Evolutionary conservation across 2,329 filamentous ascomycete species (phyloP).

Genomic region (Fusarium floridanum): DNA sequence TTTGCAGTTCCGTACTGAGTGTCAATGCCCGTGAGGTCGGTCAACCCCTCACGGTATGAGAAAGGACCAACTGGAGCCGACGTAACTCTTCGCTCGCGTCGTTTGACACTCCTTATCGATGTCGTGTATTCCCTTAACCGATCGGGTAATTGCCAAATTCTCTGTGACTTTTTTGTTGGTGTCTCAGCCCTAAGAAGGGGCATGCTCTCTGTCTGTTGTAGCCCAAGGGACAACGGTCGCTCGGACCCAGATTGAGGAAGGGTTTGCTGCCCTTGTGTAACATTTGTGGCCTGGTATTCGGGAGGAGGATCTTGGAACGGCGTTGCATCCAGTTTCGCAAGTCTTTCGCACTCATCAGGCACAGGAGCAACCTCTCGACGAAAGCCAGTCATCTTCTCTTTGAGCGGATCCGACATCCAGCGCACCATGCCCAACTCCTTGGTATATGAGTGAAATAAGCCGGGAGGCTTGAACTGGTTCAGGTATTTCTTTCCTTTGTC

Average conservation of each 20-base stretch:
- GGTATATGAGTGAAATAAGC: background rate
- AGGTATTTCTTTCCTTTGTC: constrained; percentile 20
- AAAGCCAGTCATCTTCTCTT: constrained; percentile 12
- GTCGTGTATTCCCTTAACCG: constrained; percentile 4
- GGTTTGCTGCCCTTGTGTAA: background rate
- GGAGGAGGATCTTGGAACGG: background rate
- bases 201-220: background rate
- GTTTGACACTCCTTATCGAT: background rate
- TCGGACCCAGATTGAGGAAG: background rate
- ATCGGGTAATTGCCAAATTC: background rate
- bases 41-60: background rate
- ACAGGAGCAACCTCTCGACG: background rate
- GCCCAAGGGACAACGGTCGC: background rate
- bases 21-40: constrained; percentile 25
- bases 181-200: background rate
- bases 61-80: background rate
- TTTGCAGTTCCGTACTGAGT: constrained; percentile 17
- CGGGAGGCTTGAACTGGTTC: background rate
- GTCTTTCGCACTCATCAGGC: background rate
- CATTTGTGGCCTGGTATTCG: background rate
- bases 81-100: background rate
- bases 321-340: background rate
- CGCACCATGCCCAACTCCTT: background rate
- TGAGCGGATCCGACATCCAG: constrained; percentile 2
- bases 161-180: background rate